phyloP scores from a whole-genome alignment of 2,329 filamentous ascomycete species.

The Cladosporium austrohemisphaericum region DNA sequence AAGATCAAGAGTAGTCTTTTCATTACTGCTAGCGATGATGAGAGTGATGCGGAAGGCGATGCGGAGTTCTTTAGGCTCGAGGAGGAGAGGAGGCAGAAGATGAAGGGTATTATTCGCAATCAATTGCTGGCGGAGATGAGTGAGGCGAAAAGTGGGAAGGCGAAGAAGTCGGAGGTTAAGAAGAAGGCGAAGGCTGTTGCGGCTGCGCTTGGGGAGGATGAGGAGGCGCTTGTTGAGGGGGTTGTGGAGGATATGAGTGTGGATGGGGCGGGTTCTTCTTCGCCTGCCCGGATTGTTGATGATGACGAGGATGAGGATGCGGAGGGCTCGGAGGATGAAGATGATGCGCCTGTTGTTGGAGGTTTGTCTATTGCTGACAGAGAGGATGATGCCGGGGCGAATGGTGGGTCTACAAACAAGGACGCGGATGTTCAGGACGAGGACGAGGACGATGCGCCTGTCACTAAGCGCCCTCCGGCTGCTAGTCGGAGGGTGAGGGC shows the following conservation, averaged over 20 bases:
- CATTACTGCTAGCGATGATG: constrained; percentile 81
- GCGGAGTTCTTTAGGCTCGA: constrained; percentile 74
- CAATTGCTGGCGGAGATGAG: constrained; percentile 41
- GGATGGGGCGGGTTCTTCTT: neutral
- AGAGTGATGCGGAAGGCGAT: constrained; percentile 74
- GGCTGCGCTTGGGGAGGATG: constrained; percentile 17
- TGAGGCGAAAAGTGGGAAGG: constrained; percentile 31
- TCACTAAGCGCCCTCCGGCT: constrained; percentile 30
- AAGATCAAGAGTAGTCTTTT: constrained; percentile 82
- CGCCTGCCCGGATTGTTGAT: too few species aligned
- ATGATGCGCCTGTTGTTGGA: constrained; percentile 7
- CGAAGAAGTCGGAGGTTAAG: constrained; percentile 20
- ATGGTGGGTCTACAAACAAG: constrained; percentile 21
- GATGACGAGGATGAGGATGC: constrained; percentile 16
- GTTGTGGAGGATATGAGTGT: constrained; percentile 18
- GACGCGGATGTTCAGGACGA: constrained; percentile 35
- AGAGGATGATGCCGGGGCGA: constrained; percentile 16
- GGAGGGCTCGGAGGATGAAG: constrained; percentile 9
- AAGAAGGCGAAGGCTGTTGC: constrained; percentile 20
- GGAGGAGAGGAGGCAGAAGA: constrained; percentile 60
- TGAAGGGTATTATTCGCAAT: constrained; percentile 47
- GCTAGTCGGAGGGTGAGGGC: constrained; percentile 40
- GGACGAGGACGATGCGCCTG: constrained; percentile 38
- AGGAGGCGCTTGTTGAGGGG: constrained; percentile 18
- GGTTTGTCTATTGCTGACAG: too few species aligned